phyloP scores from a whole-genome alignment of 1,139 yeast species.

The Tardiomyces blankii region DNA sequence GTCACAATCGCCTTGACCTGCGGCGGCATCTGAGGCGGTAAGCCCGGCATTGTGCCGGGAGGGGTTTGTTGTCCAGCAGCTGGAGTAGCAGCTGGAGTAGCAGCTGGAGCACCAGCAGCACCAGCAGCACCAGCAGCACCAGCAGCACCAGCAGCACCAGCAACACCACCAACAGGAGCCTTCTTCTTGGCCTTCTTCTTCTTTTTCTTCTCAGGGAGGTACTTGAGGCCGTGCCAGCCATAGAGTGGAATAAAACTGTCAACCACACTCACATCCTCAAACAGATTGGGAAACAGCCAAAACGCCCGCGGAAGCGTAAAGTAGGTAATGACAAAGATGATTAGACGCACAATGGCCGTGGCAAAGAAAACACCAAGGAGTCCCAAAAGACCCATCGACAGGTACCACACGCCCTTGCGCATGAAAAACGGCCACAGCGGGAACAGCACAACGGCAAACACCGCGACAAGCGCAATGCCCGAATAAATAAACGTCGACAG shows the following conservation, averaged over 20 bases:
- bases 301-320: conserved; percentile 56
- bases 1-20: not conserved
- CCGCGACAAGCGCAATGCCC: conserved; percentile 49
- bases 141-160: conserved; percentile 1
- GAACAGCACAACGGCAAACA: conserved; percentile 73
- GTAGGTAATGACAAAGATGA: conserved; percentile 55
- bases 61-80: not conserved
- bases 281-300: conserved; percentile 94
- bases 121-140: not conserved
- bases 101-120: not conserved
- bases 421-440: conserved; percentile 93
- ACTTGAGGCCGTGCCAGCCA: conserved; percentile 57
- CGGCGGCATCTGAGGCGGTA: not conserved
- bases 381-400: conserved; percentile 68
- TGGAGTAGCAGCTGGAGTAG: not conserved
- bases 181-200: conserved; percentile 13
- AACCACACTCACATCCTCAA: conserved; percentile 89
- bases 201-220: conserved; percentile 20
- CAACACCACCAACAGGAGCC: not conserved
- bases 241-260: conserved; percentile 86
- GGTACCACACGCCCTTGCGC: conserved; percentile 87
- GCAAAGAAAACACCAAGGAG: conserved; percentile 66
- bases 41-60: conserved; percentile 3
- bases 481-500: conserved; percentile 54
- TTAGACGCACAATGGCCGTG: conserved; percentile 68